A percentile compares a stretch with the other conserved stretches of the same genome.
Evolutionary conservation across 2,329 filamentous ascomycete species (phyloP).

Genomic region (Xylogone sp.): DNA sequence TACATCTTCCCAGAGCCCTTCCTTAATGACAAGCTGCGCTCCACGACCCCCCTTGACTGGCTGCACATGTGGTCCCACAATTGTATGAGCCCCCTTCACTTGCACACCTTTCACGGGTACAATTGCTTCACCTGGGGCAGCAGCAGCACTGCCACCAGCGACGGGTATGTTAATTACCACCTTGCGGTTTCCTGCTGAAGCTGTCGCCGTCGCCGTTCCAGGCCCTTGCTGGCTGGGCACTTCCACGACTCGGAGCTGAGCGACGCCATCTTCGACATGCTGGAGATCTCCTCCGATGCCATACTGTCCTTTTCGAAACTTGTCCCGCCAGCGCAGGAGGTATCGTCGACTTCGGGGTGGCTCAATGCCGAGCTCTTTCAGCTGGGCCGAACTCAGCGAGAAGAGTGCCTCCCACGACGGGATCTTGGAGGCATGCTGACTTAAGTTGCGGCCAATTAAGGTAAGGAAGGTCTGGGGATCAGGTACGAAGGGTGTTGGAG

Average conservation of each 20-base stretch:
- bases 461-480: constrained; percentile 83
- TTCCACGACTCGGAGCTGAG: constrained; percentile 47
- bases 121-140: constrained; percentile 34
- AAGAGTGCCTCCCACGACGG: constrained; percentile 89
- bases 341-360: constrained; percentile 79
- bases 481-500: constrained; percentile 80
- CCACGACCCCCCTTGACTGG: constrained; percentile 62
- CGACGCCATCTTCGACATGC: constrained; percentile 58
- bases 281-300: constrained; percentile 81
- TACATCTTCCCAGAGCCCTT: constrained; percentile 91
- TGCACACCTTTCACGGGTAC: constrained; percentile 61
- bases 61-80: constrained; percentile 72
- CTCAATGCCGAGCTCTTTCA: constrained; percentile 82
- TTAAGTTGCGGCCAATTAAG: constrained; percentile 84
- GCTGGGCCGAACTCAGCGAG: constrained; percentile 69
- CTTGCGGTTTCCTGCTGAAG: constrained; percentile 46
- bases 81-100: constrained; percentile 63
- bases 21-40: constrained; percentile 66
- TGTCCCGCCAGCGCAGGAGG: constrained; percentile 81
- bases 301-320: constrained; percentile 72
- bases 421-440: constrained; percentile 80
- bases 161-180: constrained; percentile 56
- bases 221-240: constrained; percentile 9
- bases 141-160: constrained; percentile 35
- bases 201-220: constrained; percentile 35